A percentile compares a stretch with the other conserved stretches of the same genome.
Evolutionary conservation across 1,139 yeast species (phyloP).

Genomic region (Scheffersomyces titani): DNA sequence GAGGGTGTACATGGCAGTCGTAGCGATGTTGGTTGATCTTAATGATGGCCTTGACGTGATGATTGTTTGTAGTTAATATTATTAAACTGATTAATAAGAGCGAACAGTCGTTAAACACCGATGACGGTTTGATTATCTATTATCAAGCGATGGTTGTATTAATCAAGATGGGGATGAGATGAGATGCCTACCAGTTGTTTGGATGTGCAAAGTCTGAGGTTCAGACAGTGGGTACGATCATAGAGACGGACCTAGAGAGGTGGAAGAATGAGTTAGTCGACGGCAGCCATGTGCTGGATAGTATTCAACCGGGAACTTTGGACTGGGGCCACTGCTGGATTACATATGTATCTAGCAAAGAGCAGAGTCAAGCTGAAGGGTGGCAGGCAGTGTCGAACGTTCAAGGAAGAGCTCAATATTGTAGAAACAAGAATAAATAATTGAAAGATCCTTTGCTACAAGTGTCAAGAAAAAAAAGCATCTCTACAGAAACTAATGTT

Average conservation of each 20-base stretch:
- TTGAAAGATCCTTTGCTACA: background rate
- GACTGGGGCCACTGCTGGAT: background rate
- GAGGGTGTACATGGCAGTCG: slow-evolving; percentile 7
- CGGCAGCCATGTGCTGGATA: background rate
- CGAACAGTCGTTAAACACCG: background rate
- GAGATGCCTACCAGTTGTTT: background rate
- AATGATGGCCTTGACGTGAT: background rate
- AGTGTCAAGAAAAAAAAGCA: background rate
- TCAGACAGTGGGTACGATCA: background rate
- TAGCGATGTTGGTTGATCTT: background rate
- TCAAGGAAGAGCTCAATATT: background rate
- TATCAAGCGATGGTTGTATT: background rate
- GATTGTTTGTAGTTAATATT: too few relatives aligned
- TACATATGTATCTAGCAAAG: background rate
- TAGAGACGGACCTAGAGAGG: background rate
- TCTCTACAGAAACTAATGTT: background rate
- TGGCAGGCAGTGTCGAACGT: background rate
- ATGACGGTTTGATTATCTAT: background rate
- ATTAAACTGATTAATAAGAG: background rate
- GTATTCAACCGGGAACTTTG: background rate
- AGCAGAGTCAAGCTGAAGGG: background rate
- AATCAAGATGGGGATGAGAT: background rate
- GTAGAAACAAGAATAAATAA: background rate
- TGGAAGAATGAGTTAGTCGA: background rate
- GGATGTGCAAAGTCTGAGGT: background rate